phyloP scores from a whole-genome alignment of 495 filamentous ascomycete genomes.

The Darksidea phi region DNA sequence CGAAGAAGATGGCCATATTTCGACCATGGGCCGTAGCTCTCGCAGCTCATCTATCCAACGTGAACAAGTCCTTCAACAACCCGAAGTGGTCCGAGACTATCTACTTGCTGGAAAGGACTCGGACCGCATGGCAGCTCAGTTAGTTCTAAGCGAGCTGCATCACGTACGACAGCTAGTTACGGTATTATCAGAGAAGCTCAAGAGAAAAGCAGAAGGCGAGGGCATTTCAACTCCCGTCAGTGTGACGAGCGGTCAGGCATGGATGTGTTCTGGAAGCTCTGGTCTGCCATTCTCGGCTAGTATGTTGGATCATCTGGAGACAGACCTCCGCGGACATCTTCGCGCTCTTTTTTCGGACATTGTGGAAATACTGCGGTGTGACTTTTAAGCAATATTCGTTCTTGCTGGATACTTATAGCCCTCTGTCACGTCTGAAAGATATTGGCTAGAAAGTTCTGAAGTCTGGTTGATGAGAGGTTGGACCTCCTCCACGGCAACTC shows the following conservation, averaged over 20 bases:
- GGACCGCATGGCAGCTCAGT: not conserved
- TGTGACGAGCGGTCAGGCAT: not conserved
- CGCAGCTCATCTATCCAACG: not conserved
- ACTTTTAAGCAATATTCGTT: too few relatives aligned
- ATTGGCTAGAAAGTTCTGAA: too few relatives aligned
- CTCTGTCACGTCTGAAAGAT: too few relatives aligned
- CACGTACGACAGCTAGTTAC: not conserved
- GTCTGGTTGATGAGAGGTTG: too few relatives aligned
- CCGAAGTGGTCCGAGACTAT: not conserved
- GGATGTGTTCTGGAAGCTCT: not conserved
- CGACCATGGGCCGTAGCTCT: not conserved
- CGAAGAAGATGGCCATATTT: not conserved
- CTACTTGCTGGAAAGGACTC: not conserved
- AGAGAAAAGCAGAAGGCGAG: not conserved
- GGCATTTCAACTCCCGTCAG: not conserved
- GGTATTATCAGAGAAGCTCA: not conserved
- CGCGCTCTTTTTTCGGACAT: too few relatives aligned
- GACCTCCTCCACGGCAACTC: too few relatives aligned
- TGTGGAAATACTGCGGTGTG: too few relatives aligned
- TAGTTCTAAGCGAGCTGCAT: not conserved
- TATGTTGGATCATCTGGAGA: not conserved
- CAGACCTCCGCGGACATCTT: too few relatives aligned
- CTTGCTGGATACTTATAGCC: too few relatives aligned
- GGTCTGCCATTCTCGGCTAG: not conserved
- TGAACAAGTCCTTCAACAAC: not conserved